Percentiles rank a stretch among this genome's conserved stretches.
Evolutionary conservation across 352 stramenopile species (phyloP).

Genomic region (Pythium guiyangense): DNA sequence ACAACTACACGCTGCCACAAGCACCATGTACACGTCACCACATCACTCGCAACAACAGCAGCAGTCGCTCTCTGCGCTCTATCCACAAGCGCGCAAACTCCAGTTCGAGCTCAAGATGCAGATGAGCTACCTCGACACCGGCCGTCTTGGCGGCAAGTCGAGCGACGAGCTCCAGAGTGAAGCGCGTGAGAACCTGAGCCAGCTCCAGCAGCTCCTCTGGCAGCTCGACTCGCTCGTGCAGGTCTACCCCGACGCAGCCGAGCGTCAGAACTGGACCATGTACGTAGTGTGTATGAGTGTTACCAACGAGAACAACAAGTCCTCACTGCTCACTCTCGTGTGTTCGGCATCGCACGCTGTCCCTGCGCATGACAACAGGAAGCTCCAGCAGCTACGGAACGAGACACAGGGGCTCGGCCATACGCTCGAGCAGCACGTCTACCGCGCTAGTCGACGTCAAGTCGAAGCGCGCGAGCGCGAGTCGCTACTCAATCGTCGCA

Average conservation of each 20-base stretch:
- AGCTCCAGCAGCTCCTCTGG: conserved; percentile 73
- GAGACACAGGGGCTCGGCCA: conserved; percentile 61
- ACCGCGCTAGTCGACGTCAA: conserved; percentile 52
- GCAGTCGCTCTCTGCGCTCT: conserved; percentile 66
- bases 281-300: conserved; percentile 13
- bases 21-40: conserved; percentile 9
- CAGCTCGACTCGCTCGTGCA: conserved; percentile 81
- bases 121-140: conserved; percentile 79
- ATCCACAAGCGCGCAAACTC: conserved; percentile 76
- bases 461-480: conserved; percentile 72
- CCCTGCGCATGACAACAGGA: conserved; percentile 18
- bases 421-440: conserved; percentile 79
- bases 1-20: too few species aligned
- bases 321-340: too few species aligned
- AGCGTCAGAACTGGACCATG: conserved; percentile 79
- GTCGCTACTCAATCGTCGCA: conserved; percentile 63
- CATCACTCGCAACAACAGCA: conserved; percentile 13
- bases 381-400: conserved; percentile 67
- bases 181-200: conserved; percentile 62
- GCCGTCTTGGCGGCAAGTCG: conserved; percentile 40
- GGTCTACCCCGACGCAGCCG: conserved; percentile 33
- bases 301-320: not conserved
- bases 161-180: conserved; percentile 61
- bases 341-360: too few species aligned
- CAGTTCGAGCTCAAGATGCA: conserved; percentile 90